These are phyloP conservation scores for Acer yangbiense DNA, from an alignment of 345 rosid genomes.

Conservation along the genomic window DNA sequence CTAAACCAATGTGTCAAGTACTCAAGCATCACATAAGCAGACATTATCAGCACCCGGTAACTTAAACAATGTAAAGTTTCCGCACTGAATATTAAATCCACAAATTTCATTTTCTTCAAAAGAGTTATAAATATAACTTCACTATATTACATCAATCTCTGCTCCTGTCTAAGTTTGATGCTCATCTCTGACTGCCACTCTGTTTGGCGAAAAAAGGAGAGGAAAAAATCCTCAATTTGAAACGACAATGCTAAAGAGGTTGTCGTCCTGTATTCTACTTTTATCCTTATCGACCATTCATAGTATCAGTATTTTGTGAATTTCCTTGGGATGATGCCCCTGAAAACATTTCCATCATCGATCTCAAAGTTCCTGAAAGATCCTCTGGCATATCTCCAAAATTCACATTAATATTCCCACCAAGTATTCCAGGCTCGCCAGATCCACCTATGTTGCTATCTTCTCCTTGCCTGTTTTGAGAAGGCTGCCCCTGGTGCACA, in stretches of 20 bases:
- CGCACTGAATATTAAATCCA: not conserved
- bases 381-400: slow-evolving; percentile 57
- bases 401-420: slow-evolving; percentile 44
- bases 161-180: not conserved
- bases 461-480: slow-evolving; percentile 41
- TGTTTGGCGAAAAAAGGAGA: not conserved
- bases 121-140: not conserved
- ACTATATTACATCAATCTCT: not conserved
- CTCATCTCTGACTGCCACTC: not conserved
- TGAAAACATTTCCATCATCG: slow-evolving; percentile 73
- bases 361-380: slow-evolving; percentile 58
- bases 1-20: not conserved
- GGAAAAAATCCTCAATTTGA: not conserved
- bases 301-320: slow-evolving; percentile 39
- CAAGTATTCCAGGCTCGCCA: slow-evolving; percentile 45
- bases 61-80: too few species aligned
- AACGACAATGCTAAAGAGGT: not conserved
- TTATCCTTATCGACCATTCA: slow-evolving; percentile 42
- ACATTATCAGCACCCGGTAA: too few species aligned
- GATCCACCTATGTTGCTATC: slow-evolving; percentile 21
- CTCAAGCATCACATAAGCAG: not conserved
- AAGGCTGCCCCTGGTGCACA: slow-evolving; percentile 34
- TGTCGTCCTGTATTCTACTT: slow-evolving; percentile 13
- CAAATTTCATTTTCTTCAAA: not conserved
- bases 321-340: slow-evolving; percentile 50